phyloP scores from a whole-genome alignment of 176 grass and related monocot species.

The Rhynchospora breviuscula region DNA sequence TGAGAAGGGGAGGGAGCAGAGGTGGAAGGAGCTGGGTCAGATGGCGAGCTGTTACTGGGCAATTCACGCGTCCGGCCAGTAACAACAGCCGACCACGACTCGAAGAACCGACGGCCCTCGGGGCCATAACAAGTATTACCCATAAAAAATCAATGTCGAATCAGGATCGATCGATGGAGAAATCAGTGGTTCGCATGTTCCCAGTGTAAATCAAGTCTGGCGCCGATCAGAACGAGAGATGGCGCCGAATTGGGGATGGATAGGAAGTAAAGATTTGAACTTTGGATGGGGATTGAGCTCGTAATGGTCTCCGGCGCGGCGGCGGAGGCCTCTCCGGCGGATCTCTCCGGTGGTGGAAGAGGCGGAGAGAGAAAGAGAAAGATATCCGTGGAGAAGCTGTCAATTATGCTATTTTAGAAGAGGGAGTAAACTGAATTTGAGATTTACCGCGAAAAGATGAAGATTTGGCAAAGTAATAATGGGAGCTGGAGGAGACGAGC shows the following conservation, averaged over 20 bases:
- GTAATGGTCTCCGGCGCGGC: background rate
- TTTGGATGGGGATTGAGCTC: background rate
- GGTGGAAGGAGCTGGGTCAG: background rate
- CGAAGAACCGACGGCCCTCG: conserved; percentile 3
- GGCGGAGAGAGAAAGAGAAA: background rate
- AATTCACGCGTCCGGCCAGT: background rate
- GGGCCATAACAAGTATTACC: conserved; percentile 31
- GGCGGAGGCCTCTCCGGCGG: background rate
- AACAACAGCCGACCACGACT: conserved; percentile 19
- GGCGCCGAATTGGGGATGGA: background rate
- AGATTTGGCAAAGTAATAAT: no score
- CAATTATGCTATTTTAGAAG: background rate
- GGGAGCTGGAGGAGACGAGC: no score
- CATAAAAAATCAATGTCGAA: conserved; percentile 21
- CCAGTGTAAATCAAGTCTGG: background rate
- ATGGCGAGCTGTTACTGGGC: background rate
- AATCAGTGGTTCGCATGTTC: background rate
- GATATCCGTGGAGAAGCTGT: background rate
- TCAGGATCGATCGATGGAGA: background rate
- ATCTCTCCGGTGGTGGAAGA: conserved; percentile 8
- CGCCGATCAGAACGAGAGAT: background rate
- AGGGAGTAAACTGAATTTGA: background rate
- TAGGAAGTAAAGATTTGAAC: background rate
- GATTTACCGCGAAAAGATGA: conserved; percentile 6
- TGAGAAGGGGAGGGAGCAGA: conserved; percentile 18